Evolutionary conservation across 2,329 filamentous ascomycete genomes (phyloP), one percentile per base, ranked within the genome.

Genomic region (Plenodomus tracheiphilus): DNA sequence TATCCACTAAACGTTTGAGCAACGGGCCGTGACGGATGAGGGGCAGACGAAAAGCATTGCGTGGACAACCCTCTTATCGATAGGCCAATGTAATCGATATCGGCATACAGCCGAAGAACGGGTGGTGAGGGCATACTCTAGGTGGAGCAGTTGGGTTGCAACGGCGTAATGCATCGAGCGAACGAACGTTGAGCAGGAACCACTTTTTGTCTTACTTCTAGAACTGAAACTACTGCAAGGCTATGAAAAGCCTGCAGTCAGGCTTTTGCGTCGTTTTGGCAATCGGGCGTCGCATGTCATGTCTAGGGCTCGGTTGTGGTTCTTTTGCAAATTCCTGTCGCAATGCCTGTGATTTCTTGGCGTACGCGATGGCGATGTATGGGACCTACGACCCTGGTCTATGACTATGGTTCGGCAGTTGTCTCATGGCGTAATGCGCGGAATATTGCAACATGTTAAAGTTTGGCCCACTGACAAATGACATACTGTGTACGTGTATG

Each of bases 211-310:
- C 39, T 7, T 18, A 4, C 45, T 51, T 57, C 54, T 52, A 32
- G 51, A 56, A 51, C 22, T 17, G 16, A 16, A 8, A 25, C 48
- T 54, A 49, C 43, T 54, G 51, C 40, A 40, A 1, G 43, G 36
- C 37, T 37, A 39, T 18, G 47, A 53, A 46, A 41, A 32, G 30
- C 41, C 19, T 30, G 22, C 17, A 13, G 20, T 32, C 38, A 30
- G 21, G 11, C n/a, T 15, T 35, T 20, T 32, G 28, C 28, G 11
- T 15, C 28, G 22, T 15, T 11, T n/a, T 32, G 9, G 13, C 28
- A 15, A 32, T 32, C 13, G 28, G n/a, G n/a, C n/a, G n/a, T n/a
- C n/a, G 28, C 28, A 15, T 32, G 13, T n/a, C 28, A 32, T 32
- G 28, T 11, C 28, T 15, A 15, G 28, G 28, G 28, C 15, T 32